Conservation (phyloP, 2,329 filamentous ascomycete species). For the Fusarium sp. region DNA sequence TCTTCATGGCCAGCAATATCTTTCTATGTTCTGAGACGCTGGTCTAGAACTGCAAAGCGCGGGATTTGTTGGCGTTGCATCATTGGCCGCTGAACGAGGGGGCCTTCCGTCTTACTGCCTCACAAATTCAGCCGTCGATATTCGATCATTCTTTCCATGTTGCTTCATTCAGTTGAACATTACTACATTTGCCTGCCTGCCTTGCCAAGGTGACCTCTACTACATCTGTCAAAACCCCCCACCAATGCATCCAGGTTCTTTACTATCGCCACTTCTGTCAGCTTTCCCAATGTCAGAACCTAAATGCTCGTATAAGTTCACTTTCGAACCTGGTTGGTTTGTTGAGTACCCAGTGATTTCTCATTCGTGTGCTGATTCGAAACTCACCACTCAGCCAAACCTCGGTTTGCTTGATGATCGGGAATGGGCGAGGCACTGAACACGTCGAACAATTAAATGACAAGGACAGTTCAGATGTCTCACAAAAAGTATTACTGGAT, state of each 20-base stretch:
- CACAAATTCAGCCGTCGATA: not conserved
- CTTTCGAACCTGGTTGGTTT: not conserved
- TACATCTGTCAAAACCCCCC: too few relatives aligned
- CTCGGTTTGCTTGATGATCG: not conserved
- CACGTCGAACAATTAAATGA: not conserved
- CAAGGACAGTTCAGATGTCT: accelerated
- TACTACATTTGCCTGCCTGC: not conserved
- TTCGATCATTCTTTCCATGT: too few relatives aligned
- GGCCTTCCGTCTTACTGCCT: not conserved
- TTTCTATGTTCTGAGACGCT: too few relatives aligned
- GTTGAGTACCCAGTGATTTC: not conserved
- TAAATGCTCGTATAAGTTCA: not conserved
- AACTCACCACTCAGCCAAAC: not conserved
- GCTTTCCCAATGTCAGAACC: not conserved
- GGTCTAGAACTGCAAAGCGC: not conserved
- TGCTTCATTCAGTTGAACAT: not conserved
- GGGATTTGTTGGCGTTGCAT: not conserved
- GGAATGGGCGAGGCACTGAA: not conserved
- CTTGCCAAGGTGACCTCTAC: not conserved
- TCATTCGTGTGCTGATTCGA: not conserved
- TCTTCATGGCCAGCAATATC: not conserved
- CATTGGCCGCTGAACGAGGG: not conserved
- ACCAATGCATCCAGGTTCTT: not conserved
- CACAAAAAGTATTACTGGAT: not conserved
- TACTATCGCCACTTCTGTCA: not conserved